Percentiles rank a stretch among this genome's conserved stretches.
Evolutionary conservation across 2,329 filamentous ascomycete species (phyloP).

Genomic region (Myriosclerotinia curreyana): DNA sequence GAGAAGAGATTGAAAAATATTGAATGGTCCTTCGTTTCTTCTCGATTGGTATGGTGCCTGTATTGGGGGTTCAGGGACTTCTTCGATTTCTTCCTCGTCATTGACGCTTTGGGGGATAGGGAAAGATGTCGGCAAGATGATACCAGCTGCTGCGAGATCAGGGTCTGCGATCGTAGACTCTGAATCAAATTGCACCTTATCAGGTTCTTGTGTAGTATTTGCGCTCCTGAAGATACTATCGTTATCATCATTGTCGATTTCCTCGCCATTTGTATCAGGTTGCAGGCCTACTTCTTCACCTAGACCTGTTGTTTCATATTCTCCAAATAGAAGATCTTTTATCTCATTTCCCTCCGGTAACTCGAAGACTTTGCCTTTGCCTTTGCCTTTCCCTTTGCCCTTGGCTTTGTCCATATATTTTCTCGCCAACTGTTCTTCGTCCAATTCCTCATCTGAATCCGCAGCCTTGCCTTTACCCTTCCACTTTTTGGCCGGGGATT

Average conservation of each 20-base stretch:
- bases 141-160: neutral
- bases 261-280: neutral
- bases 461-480: constrained; percentile 11
- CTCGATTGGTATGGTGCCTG: neutral
- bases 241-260: neutral
- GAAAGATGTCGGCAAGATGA: neutral
- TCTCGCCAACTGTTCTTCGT: neutral
- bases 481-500: neutral
- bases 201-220: neutral
- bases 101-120: no score
- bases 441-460: constrained; percentile 6
- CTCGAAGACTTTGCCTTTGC: neutral
- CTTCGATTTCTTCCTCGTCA: neutral
- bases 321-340: neutral
- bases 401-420: neutral
- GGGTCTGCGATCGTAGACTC: neutral
- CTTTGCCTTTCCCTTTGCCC: neutral
- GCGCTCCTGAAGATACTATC: neutral
- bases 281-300: neutral
- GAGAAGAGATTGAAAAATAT: constrained; percentile 1
- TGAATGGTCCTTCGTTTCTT: constrained; percentile 9
- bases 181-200: neutral
- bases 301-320: neutral
- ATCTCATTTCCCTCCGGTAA: neutral
- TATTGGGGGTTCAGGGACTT: neutral